phyloP scores from a whole-genome alignment of 2,329 filamentous ascomycete genomes.

The Trichophyton benhamiae region DNA sequence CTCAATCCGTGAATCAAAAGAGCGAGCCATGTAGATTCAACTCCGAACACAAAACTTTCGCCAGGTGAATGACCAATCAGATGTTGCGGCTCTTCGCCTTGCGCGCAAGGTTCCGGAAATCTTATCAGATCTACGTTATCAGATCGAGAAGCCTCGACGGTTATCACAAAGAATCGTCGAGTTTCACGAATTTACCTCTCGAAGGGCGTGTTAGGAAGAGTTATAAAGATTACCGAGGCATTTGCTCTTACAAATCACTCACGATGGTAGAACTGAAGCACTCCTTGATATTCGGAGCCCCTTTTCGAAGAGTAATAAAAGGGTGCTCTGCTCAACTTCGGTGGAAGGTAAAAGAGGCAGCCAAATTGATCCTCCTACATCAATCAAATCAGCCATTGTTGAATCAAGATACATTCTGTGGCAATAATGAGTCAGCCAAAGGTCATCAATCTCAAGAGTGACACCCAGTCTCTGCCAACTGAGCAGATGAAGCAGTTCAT shows the following conservation, averaged over 20 bases:
- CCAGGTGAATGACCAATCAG: neutral
- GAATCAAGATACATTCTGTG: neutral
- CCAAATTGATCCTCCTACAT: neutral
- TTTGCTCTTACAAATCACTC: neutral
- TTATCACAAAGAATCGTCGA: no score
- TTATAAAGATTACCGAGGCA: neutral
- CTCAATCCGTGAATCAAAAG: neutral
- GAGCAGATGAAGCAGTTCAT: slow-evolving; percentile 17
- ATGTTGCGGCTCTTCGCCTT: neutral
- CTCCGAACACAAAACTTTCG: neutral
- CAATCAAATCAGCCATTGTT: neutral
- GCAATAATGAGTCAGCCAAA: neutral
- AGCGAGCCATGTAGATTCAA: neutral
- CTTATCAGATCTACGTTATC: no score
- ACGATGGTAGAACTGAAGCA: neutral
- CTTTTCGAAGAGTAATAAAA: neutral
- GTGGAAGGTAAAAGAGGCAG: neutral
- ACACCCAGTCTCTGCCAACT: slow-evolving; percentile 20
- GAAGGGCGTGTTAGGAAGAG: neutral
- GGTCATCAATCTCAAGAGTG: slow-evolving; percentile 17
- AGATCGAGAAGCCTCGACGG: neutral
- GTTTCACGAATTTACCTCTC: neutral
- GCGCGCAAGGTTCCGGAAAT: neutral
- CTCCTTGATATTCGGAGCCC: neutral
- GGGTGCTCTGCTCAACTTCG: neutral